Evolutionary conservation across 305 asterid species (phyloP), one percentile per base, ranked within the genome.

Genomic region (Solanum chacoense): DNA sequence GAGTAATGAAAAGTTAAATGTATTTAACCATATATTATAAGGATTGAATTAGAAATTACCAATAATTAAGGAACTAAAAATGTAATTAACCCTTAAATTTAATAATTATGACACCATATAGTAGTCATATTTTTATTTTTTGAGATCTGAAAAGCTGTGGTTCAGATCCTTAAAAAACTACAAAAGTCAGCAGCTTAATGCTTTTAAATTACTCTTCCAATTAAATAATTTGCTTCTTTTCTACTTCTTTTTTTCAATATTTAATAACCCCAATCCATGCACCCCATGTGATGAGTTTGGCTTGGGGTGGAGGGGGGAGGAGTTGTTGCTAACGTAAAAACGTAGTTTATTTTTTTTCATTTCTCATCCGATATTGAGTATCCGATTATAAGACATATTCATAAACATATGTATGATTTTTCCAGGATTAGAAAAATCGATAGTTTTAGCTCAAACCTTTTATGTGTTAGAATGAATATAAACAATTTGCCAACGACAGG

Each of bases 101-200:
- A 29, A 80, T 28, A 14, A 42, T 28, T 13, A 28, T 11, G 7
- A 40, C 20, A 42, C 22, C n/a, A 80, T 80, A 80, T 42, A 35
- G 11, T 28, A 80, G 14, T 80, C 11, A 18, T 16, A 83, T 65
- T 50, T 28, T 32, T 22, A 22, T 11, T 81, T 55, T 76, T 83
- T 83, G 87, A 83, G 31, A 83, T 83, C 87, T 81, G 86, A 29
- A 55, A 45, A 4, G 7, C 18, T 83, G 86, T 83, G 86, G 40
- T 45, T 29, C 4, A 50, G 86, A 83, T 83, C 86, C 86, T 83
- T 4, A 45, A 87, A 72, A 50, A 9, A 20, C 73, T 87, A 38
- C 74, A n/a, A 37, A 88, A 78, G 87, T 36, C 89, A 78, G 40
- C 86, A 77, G 85, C 79, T 78, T 78, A 28, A 50, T 83, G 87